A percentile compares a stretch with the other conserved stretches of the same genome.
phyloP scores from a whole-genome alignment of 1,139 yeast genomes.

The Starmera stellimalicola region DNA sequence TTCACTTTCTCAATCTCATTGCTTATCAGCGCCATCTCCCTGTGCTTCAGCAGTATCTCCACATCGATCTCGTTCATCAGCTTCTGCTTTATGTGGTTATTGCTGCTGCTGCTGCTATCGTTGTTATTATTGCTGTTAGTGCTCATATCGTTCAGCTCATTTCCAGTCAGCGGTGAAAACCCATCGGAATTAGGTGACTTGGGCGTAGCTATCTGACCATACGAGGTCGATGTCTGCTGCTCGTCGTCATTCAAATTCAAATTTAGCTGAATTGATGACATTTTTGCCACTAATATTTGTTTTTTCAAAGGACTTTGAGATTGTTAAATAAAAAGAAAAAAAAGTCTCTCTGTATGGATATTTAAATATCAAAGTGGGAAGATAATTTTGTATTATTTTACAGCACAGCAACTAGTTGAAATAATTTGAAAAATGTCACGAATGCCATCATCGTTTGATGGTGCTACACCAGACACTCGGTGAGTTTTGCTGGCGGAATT shows the following conservation, averaged over 20 bases:
- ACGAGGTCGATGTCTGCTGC: constrained; percentile 9
- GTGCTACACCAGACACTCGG: constrained; percentile 14
- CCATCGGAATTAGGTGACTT: constrained; percentile 29
- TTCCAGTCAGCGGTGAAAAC: constrained; percentile 11
- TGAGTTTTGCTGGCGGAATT: constrained; percentile 14
- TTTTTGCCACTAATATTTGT: no score
- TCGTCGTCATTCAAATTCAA: not conserved
- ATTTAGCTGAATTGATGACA: no score
- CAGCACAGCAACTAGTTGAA: no score
- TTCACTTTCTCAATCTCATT: constrained; percentile 59
- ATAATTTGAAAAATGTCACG: constrained; percentile 22
- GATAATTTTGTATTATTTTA: no score
- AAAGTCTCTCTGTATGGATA: no score
- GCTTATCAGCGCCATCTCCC: constrained; percentile 49
- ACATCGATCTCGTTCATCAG: constrained; percentile 42
- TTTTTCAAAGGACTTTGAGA: no score
- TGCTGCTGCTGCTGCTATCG: constrained; percentile 1
- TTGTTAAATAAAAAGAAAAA: no score
- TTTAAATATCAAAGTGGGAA: no score
- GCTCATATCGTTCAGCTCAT: constrained; percentile 5
- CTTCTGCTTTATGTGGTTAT: constrained; percentile 19
- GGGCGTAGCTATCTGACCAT: constrained; percentile 30
- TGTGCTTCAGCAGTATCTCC: constrained; percentile 62
- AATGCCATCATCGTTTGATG: constrained; percentile 27
- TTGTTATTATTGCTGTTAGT: not conserved